phyloP scores from a whole-genome alignment of 805 yeast genomes.

The Candida glaebosa region DNA sequence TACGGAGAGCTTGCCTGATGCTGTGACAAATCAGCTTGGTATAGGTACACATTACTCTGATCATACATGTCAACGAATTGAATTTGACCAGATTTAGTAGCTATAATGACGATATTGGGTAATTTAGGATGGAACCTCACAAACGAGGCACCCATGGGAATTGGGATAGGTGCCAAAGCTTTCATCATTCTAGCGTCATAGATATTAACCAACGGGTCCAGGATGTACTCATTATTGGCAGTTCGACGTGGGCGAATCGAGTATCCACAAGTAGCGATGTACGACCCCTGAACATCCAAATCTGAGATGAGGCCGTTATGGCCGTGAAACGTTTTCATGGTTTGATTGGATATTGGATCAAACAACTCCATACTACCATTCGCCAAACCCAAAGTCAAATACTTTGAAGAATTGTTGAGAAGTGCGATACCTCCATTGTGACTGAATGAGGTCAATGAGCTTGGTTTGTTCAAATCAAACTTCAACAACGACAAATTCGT shows the following conservation, averaged over 20 bases:
- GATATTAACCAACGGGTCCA: slow-evolving; percentile 79
- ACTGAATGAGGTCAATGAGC: slow-evolving; percentile 19
- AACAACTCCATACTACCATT: slow-evolving; percentile 63
- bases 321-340: slow-evolving; percentile 53
- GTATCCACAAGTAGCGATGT: slow-evolving; percentile 78
- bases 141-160: slow-evolving; percentile 85
- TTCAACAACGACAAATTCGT: slow-evolving; percentile 18
- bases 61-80: slow-evolving; percentile 82
- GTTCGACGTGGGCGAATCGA: slow-evolving; percentile 56
- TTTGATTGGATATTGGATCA: slow-evolving; percentile 48
- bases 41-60: slow-evolving; percentile 62
- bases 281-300: slow-evolving; percentile 61
- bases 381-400: slow-evolving; percentile 54
- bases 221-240: slow-evolving; percentile 36
- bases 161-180: slow-evolving; percentile 75
- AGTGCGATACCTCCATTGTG: slow-evolving; percentile 45
- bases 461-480: slow-evolving; percentile 32
- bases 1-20: slow-evolving; percentile 13
- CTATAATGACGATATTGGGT: slow-evolving; percentile 71
- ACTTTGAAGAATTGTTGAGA: slow-evolving; percentile 44
- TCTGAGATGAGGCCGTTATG: slow-evolving; percentile 63
- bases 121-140: slow-evolving; percentile 84
- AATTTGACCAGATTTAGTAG: slow-evolving; percentile 75
- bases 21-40: slow-evolving; percentile 56
- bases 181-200: slow-evolving; percentile 74